phyloP scores from a whole-genome alignment of 2,329 filamentous ascomycete genomes.

The Sporothrix phasma region DNA sequence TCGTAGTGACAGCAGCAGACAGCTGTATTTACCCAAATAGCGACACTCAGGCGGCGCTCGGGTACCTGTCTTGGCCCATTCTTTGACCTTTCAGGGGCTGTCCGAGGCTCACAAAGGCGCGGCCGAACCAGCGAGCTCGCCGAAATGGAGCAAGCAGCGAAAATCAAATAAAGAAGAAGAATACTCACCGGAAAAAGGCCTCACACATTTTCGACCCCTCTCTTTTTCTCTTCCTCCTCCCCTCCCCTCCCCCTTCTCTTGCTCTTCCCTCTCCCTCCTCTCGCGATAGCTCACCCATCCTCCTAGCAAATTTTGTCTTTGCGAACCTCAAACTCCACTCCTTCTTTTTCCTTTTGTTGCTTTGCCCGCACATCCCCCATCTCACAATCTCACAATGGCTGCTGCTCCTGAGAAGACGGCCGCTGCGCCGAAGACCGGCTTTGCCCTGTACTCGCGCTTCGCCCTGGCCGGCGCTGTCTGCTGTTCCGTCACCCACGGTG shows the following conservation, averaged over 20 bases:
- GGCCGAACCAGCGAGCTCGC: background rate
- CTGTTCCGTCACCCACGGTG: slow-evolving; percentile 96
- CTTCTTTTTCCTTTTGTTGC: slow-evolving; percentile 22
- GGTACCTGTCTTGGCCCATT: too few species aligned
- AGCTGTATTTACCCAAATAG: background rate
- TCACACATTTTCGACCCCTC: slow-evolving; percentile 11
- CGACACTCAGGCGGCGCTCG: background rate
- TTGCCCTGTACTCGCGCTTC: slow-evolving; percentile 86
- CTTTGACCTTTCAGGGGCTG: background rate
- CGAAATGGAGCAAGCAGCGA: background rate
- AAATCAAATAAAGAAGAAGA: slow-evolving; percentile 8
- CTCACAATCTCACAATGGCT: slow-evolving; percentile 34
- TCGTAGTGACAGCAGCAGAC: background rate
- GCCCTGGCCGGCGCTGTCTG: slow-evolving; percentile 95
- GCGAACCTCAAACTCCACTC: slow-evolving; percentile 22
- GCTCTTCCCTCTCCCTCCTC: background rate
- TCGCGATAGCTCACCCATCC: slow-evolving; percentile 5
- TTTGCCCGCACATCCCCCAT: slow-evolving; percentile 17
- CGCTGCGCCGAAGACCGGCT: slow-evolving; percentile 33
- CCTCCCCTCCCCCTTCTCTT: slow-evolving; percentile 15
- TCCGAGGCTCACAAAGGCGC: background rate
- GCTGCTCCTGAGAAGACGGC: slow-evolving; percentile 36
- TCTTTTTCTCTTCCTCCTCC: background rate
- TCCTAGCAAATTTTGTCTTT: background rate
- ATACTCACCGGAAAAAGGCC: slow-evolving; percentile 12